Base-by-base conservation (phyloP, 495 filamentous ascomycete species). In the Ramalina peruviana region DNA sequence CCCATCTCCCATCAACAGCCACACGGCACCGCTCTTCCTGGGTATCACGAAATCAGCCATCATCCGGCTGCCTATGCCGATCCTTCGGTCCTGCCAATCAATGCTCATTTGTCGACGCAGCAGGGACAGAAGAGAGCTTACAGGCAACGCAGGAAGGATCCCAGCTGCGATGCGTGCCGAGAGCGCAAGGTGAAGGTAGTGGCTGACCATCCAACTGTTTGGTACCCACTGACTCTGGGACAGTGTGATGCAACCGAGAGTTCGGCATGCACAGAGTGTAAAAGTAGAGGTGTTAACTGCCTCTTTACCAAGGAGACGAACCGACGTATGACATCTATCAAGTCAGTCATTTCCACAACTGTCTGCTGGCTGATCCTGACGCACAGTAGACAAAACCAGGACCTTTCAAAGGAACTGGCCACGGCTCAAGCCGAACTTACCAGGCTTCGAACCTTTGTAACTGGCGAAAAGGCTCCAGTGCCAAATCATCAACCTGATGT, bases 271-370 rank as follows among this genome's bases (percentile, higher is more conserved):
- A 94, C 90, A 3, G 92, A 98, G 68, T 98, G 92, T 68, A 85
- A 85, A 13, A 94, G 86, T 59, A 79, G 92, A 54, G 89, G 86
- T 61, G 89, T 95, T 43, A 93, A 92, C 62, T 98, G 92, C 60
- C 90, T 95, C 64, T 98, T 98, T 62, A 98, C 92, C 41, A 98
- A 98, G 69, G 92, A 98, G 65, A 97, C 92, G 19, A 98, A 98
- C 65, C 80, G 93, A 43, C 80, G 92, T 54, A 98, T 98, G 92
- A 96, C 92, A 42, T 95, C 89, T 13, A 96, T 97, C 64, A 98
- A 97, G 80, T 82, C 65, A 56, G 74, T 69, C 40, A 39, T 38
- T n/a, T n/a, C 16, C 33, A 43, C 36, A 20, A n/a, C 7, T 21
- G 19, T 26, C 17, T 23, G 15, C 9, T 39, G 40, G 50, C 56